Base-by-base conservation (phyloP, 78 protist genomes). In the Dictyostelium brefeldianum region DNA sequence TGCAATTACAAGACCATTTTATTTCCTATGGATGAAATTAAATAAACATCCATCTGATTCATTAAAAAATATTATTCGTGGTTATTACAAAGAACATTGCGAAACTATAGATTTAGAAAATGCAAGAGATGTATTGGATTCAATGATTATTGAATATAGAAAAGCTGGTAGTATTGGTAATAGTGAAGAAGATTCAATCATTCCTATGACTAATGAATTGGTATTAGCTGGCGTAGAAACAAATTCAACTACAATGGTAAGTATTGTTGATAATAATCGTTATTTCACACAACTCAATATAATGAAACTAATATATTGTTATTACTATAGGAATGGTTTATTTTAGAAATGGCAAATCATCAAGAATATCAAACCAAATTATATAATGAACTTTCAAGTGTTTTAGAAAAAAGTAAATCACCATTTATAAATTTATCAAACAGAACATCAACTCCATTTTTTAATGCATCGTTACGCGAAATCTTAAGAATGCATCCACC, bases 381-480 rank as follows among this genome's bases (percentile, higher is more conserved):
- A 54, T 54, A 36, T 31, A 36, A 78, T 14, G 83, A 78, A 78
- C 41, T 73, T 20, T 0, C 1, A 1, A 17, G 5, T 14, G 27
- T 29, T 11, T 20, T 54, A 17, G n/a, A 73, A 46, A 11, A 29
- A 46, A 6, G 14, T 29, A 65, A 65, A 22, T 25, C 74, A 65
- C 2, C 43, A 36, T 36, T 36, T 36, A 36, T 81, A 14, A 81
- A 25, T 11, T n/a, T 81, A 2, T 59, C 78, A 43, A 12, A 81
- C 15, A 59, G 78, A 64, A 4, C 11, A 22, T 20, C 10, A 47
- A 81, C 89, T 2, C 89, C 89, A 25, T 65, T 59, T 47, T 20
- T 62, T 27, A 81, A 81, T 81, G 78, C 89, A 48, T 11, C 25
- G 18, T 29, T 81, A 8, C 64, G 48, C 48, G 89, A 81, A 64